Conservation (phyloP, 73 alveolate species). For the Paramecium octaurelia region DNA sequence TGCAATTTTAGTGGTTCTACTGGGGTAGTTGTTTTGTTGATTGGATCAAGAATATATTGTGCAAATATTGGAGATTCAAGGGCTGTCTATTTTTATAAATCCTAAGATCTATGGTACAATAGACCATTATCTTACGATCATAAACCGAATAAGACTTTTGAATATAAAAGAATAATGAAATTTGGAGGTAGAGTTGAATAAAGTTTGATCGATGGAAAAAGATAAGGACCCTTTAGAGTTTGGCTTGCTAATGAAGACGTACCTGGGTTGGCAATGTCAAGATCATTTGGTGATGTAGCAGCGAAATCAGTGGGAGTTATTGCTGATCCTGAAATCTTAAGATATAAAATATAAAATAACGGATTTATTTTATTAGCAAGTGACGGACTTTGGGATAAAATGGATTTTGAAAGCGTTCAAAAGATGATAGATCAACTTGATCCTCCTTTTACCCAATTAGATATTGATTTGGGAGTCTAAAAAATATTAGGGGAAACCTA, state of each 20-base stretch:
- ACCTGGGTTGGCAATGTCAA: conserved; percentile 70
- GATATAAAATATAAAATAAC: background rate
- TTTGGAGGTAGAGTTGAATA: conserved; percentile 63
- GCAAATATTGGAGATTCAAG: conserved; percentile 71
- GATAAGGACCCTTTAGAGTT: conserved; percentile 58
- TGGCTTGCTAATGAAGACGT: conserved; percentile 49
- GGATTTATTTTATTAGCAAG: conserved; percentile 57
- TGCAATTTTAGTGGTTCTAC: conserved; percentile 60
- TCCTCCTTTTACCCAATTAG: background rate
- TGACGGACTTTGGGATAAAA: conserved; percentile 67
- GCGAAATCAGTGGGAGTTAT: conserved; percentile 66
- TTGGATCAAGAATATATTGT: conserved; percentile 37
- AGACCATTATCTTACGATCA: conserved; percentile 60
- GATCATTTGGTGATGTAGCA: conserved; percentile 65
- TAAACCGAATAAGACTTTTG: conserved; percentile 57
- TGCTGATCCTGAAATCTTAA: conserved; percentile 62
- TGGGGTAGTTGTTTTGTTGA: background rate
- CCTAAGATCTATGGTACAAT: background rate
- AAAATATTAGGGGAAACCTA: background rate
- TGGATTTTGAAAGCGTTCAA: background rate
- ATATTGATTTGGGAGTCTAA: background rate
- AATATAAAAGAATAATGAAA: conserved; percentile 51
- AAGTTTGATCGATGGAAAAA: conserved; percentile 56
- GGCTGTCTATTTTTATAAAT: conserved; percentile 27
- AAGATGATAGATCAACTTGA: background rate